These are phyloP conservation scores for Trypanosoma lewisi DNA, from an alignment of 208 protist species.

Conservation along the genomic window DNA sequence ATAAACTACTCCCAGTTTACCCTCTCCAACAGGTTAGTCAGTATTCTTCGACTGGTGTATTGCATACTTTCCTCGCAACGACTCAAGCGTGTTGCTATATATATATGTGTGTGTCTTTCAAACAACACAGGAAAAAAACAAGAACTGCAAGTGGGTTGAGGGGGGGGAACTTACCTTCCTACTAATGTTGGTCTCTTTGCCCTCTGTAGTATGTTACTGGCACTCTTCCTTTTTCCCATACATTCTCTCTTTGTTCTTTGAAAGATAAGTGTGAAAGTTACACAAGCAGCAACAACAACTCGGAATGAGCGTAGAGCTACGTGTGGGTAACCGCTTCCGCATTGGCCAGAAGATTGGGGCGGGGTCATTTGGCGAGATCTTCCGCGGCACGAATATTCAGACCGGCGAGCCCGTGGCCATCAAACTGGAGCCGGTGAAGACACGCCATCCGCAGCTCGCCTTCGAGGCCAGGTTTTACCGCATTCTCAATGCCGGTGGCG, in stretches of 20 bases:
- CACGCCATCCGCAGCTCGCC: constrained; percentile 90
- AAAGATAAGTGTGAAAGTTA: not conserved
- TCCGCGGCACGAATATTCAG: constrained; percentile 87
- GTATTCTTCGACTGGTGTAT: too few relatives aligned
- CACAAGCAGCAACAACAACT: not conserved
- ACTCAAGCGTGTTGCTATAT: too few relatives aligned
- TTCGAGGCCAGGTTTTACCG: constrained; percentile 90
- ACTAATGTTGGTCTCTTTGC: too few relatives aligned
- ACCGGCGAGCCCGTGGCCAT: constrained; percentile 89
- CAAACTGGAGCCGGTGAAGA: constrained; percentile 90
- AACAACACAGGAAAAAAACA: not conserved
- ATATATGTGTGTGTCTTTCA: too few relatives aligned
- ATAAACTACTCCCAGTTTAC: too few relatives aligned
- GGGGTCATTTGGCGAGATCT: constrained; percentile 93
- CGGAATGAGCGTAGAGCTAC: not conserved
- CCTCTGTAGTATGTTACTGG: too few relatives aligned
- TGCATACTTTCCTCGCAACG: too few relatives aligned
- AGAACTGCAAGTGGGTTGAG: too few relatives aligned
- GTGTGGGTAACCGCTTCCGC: constrained; percentile 59
- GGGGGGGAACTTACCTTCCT: too few relatives aligned
- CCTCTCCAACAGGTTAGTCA: too few relatives aligned
- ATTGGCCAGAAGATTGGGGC: constrained; percentile 97
- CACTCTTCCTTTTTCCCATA: not conserved
- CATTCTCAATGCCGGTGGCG: constrained; percentile 75
- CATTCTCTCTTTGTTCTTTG: not conserved